Conservation (phyloP, 2,329 filamentous ascomycete genomes). For the Talaromyces marneffei region DNA sequence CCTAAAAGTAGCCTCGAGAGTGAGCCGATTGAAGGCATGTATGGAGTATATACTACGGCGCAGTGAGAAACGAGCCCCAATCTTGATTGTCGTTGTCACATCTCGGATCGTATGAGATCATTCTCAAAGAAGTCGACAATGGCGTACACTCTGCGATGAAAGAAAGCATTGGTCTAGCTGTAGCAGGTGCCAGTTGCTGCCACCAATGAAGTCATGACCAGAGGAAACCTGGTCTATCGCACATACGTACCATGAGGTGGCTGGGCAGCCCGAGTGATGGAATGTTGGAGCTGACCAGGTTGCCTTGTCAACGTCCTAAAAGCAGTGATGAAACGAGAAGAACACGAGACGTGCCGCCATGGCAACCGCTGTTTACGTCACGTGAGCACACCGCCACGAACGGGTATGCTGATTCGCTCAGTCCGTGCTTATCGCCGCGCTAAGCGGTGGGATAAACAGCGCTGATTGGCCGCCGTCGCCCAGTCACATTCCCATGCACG, state of each 20-base stretch:
- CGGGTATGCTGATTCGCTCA: neutral
- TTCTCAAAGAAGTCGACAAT: too few relatives aligned
- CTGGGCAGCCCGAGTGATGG: neutral
- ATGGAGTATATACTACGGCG: too few relatives aligned
- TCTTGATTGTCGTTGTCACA: too few relatives aligned
- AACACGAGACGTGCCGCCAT: neutral
- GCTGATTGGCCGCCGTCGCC: constrained; percentile 3
- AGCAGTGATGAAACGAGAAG: neutral
- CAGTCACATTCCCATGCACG: constrained; percentile 18
- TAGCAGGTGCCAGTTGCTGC: neutral
- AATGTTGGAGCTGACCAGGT: neutral
- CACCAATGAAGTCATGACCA: neutral
- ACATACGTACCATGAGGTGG: constrained; percentile 1
- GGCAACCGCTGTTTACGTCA: constrained; percentile 15
- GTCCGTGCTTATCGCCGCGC: constrained; percentile 6
- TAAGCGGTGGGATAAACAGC: neutral
- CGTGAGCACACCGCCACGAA: constrained; percentile 2
- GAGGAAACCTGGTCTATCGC: neutral
- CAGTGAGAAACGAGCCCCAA: too few relatives aligned
- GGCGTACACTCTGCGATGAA: too few relatives aligned
- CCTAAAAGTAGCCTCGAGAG: too few relatives aligned
- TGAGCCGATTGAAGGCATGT: too few relatives aligned
- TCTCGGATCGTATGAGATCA: too few relatives aligned
- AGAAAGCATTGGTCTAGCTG: too few relatives aligned
- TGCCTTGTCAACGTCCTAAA: constrained; percentile 9